phyloP scores from a whole-genome alignment of 441 rosid species.

The Adansonia madagascariensis region DNA sequence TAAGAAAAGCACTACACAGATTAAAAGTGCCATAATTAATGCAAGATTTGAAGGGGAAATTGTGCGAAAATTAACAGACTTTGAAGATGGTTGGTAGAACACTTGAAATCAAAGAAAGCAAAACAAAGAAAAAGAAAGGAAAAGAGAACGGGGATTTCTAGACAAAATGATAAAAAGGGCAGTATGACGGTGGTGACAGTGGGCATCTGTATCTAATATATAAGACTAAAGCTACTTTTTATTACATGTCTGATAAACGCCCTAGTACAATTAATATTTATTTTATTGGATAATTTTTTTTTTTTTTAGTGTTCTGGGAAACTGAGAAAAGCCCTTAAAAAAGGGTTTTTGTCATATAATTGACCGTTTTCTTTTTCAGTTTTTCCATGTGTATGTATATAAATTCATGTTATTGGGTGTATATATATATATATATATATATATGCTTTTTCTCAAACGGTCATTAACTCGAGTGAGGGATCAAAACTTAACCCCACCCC shows the following conservation, averaged over 20 bases:
- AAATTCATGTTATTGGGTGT: too few species aligned
- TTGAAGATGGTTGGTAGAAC: slow-evolving; percentile 6
- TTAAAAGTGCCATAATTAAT: slow-evolving; percentile 53
- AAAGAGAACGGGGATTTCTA: slow-evolving; percentile 33
- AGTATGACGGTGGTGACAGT: neutral
- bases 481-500: slow-evolving; percentile 32
- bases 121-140: neutral
- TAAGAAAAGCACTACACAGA: slow-evolving; percentile 52
- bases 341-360: neutral
- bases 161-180: neutral
- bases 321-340: neutral
- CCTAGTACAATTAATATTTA: neutral
- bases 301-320: slow-evolving; percentile 30
- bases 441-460: slow-evolving; percentile 36
- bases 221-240: neutral
- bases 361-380: neutral
- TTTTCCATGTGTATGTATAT: too few species aligned
- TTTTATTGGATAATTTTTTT: neutral
- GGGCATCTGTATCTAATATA: neutral
- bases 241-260: slow-evolving; percentile 14
- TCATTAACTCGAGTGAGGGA: slow-evolving; percentile 38
- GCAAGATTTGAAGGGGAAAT: slow-evolving; percentile 19
- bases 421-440: neutral
- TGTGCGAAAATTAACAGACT: slow-evolving; percentile 22
- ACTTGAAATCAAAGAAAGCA: slow-evolving; percentile 17